Base-by-base conservation (phyloP, 257 asterid genomes). In the Nicotiana sylvestris region DNA sequence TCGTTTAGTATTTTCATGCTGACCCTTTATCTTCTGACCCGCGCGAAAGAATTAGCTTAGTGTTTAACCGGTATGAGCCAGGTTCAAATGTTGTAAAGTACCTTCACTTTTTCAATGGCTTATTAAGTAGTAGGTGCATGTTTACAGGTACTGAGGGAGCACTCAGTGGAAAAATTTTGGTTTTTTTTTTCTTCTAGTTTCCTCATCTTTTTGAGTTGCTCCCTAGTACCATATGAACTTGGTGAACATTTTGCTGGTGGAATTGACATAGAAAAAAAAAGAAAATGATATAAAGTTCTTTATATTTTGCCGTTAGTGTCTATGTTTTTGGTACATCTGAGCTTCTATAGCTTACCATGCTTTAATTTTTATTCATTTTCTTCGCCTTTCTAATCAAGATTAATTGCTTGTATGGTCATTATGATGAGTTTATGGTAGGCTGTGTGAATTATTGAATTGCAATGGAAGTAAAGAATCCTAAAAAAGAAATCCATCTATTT, bases 141-240 rank as follows among this genome's bases (percentile, higher is more conserved):
- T 68, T 83, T 80, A 76, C 78, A 25, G 67, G 39, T 66, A 10
- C 35, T 11, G 32, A 16, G 64, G 85, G 90, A 80, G 86, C 85
- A 35, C 79, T 83, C 67, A 11, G 85, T 90, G 95, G 96, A 90
- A 89, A 89, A 86, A 60, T 91, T 92, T 94, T 92, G 95, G 78
- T 86, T 77, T 49, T 35, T 4, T 5, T 43, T 69, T 12, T 69
- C 32, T 67, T 57, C 43, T 72, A 87, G 87, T 92, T 90, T 91
- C 97, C 92, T 81, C 70, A 79, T 10, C 86, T 57, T 69, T 83
- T 76, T 33, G 85, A 76, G 88, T 74, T 84, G 89, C 88, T 80
- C 84, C 88, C 84, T 10, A 81, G 60, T 58, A 53, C 81, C 68
- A 66, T 35, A 81, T 85, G 81, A 78, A 46, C 86, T 86, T 83